A percentile compares a stretch with the other conserved stretches of the same genome.
Evolutionary conservation across 768 basidiomycete genomes (phyloP).

Genomic region (Royoungia palumana): DNA sequence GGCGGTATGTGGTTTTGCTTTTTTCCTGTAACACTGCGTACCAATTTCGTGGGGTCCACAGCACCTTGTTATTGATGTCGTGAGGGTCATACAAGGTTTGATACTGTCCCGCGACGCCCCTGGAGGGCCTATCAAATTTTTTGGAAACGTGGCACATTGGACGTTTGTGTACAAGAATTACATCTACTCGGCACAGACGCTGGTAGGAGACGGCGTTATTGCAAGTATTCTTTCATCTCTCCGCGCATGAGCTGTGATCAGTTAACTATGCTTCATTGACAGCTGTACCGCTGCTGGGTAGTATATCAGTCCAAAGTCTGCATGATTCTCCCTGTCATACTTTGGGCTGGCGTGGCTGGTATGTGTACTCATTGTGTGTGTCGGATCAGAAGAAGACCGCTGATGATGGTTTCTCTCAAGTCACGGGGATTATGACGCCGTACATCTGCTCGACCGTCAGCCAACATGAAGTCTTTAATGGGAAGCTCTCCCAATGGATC

Average conservation of each 20-base stretch:
- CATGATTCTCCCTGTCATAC: slow-evolving; percentile 27
- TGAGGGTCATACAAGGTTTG: slow-evolving; percentile 27
- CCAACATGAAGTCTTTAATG: slow-evolving; percentile 25
- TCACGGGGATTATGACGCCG: slow-evolving; percentile 18
- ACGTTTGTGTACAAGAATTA: slow-evolving; percentile 29
- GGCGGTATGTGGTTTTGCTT: slow-evolving; percentile 13
- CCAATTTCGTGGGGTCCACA: neutral
- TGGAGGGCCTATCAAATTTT: slow-evolving; percentile 23
- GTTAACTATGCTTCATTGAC: neutral
- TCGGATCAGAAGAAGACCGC: no score
- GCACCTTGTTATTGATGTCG: slow-evolving; percentile 27
- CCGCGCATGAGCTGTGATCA: neutral
- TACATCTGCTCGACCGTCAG: slow-evolving; percentile 12
- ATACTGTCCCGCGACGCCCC: slow-evolving; percentile 16
- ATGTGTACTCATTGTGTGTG: neutral
- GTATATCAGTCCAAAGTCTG: slow-evolving; percentile 30
- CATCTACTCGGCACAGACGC: slow-evolving; percentile 24
- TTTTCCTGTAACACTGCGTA: neutral
- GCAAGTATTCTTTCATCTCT: slow-evolving; percentile 12
- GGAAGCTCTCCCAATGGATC: slow-evolving; percentile 31
- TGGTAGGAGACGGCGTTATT: slow-evolving; percentile 30
- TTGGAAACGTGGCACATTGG: slow-evolving; percentile 24
- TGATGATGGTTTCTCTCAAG: slow-evolving; percentile 4
- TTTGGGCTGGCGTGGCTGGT: slow-evolving; percentile 30
- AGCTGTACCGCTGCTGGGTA: slow-evolving; percentile 31